phyloP scores from a whole-genome alignment of 2,329 filamentous ascomycete species.

The Fusarium verticillioides region DNA sequence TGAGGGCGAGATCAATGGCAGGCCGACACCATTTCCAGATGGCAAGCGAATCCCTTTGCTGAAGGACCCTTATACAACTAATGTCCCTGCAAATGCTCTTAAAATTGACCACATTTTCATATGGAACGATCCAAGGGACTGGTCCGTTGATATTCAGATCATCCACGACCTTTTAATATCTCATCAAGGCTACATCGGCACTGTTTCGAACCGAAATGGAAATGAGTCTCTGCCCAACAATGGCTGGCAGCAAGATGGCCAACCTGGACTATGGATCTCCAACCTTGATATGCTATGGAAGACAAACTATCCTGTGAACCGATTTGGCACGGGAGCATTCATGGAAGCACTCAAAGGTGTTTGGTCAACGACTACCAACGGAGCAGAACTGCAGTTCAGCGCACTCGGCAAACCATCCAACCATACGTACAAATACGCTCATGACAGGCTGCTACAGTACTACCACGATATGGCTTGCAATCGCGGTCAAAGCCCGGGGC shows the following conservation, averaged over 20 bases:
- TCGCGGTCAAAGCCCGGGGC: constrained; percentile 19
- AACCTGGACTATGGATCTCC: constrained; percentile 85
- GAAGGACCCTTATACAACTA: constrained; percentile 47
- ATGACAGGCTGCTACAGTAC: constrained; percentile 73
- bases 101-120: constrained; percentile 93
- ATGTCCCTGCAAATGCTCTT: constrained; percentile 59
- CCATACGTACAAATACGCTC: constrained; percentile 83
- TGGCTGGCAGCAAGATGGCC: constrained; percentile 85
- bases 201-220: constrained; percentile 78
- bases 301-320: constrained; percentile 82
- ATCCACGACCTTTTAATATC: constrained; percentile 87
- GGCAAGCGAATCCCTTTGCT: constrained; percentile 49
- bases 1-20: constrained; percentile 47
- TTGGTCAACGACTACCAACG: constrained; percentile 78
- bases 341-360: constrained; percentile 82
- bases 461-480: constrained; percentile 44
- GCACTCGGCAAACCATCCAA: constrained; percentile 86
- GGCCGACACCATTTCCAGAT: constrained; percentile 46
- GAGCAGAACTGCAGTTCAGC: constrained; percentile 68
- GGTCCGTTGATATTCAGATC: constrained; percentile 89
- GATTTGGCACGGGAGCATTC: constrained; percentile 93
- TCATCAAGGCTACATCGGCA: constrained; percentile 81
- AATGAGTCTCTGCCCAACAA: constrained; percentile 70
- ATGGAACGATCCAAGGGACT: constrained; percentile 96
- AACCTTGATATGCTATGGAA: constrained; percentile 94